phyloP scores from a whole-genome alignment of 176 grass and related monocot species.

The Pharus latifolius region DNA sequence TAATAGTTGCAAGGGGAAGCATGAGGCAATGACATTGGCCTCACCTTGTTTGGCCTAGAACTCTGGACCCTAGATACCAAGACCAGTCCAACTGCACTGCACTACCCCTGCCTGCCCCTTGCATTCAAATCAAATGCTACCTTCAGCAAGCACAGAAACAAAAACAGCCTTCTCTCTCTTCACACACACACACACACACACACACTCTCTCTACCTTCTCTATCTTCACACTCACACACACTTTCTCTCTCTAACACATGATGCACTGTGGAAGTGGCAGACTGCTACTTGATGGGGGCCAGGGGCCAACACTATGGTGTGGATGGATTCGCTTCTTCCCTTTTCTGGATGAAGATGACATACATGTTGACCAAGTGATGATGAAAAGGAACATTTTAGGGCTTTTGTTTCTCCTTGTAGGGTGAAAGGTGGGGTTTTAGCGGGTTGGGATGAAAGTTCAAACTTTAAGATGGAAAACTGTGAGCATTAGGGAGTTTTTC shows the following conservation, averaged over 20 bases:
- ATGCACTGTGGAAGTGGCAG: constrained; percentile 24
- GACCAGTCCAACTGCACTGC: constrained; percentile 49
- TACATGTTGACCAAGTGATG: constrained; percentile 43
- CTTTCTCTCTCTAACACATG: constrained; percentile 23
- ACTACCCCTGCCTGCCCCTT: not conserved
- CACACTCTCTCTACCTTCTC: constrained; percentile 15
- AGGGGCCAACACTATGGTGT: not conserved
- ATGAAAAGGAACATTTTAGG: not conserved
- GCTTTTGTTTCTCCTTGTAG: not conserved
- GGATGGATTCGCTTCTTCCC: constrained; percentile 20
- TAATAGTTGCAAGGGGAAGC: constrained; percentile 12
- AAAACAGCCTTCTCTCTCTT: not conserved
- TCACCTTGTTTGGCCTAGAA: constrained; percentile 16
- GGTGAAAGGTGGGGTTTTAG: not conserved
- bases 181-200: not conserved
- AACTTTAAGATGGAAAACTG: too few species aligned
- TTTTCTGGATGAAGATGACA: constrained; percentile 21
- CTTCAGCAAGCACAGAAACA: not conserved
- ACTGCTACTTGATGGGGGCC: not conserved
- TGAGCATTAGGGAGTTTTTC: too few species aligned
- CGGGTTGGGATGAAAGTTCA: not conserved
- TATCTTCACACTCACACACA: not conserved
- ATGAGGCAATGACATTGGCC: constrained; percentile 2
- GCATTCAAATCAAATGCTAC: constrained; percentile 47
- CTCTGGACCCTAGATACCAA: not conserved